Base-by-base conservation (phyloP, 23 red algal genomes). In the Agarophyton chilense region DNA sequence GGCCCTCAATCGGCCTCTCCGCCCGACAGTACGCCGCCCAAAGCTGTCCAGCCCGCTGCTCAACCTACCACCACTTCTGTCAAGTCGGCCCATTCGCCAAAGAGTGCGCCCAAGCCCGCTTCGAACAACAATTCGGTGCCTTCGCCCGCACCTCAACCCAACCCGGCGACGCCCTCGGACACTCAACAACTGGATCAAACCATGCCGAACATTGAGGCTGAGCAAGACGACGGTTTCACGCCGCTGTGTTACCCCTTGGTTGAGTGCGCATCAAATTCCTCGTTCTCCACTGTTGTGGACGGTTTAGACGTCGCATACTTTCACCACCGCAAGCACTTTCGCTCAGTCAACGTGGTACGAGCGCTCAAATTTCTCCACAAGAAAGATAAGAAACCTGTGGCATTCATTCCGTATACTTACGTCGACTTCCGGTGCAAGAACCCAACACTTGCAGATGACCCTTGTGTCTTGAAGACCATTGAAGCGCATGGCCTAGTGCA, bases 301-400 rank as follows among this genome's bases (percentile, higher is more conserved):
- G 68, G 68, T 13, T 22, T 17, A 39, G 43, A 74, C 24, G 9
- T 74, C 4, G 68, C n/a, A 6, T 46, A 74, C 19, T 74, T 28
- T 26, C 68, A 49, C 24, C 19, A 49, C 41, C 43, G 40, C 40
- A 24, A 47, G 4, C 29, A 39, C 38, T 74, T 74, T 16, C 68
- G 41, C 68, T 74, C 39, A 0, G 68, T 74, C 24, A 74, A 74
- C 18, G 12, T 74, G 18, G 68, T 74, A 39, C 68, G 68, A 22
- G 68, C 68, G 43, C 43, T 74, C 40, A 74, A 74, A 39, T 46
- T 11, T 26, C 43, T 46, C 19, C 13, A 74, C 40, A 74, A 74
- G 43, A 0, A 47, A 2, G 68, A 39, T 1, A 9, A 4, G 10
- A 47, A 47, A 13, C 39, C 21, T 0, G 2, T 74, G 18, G 68